A percentile compares a stretch with the other conserved stretches of the same genome.
Evolutionary conservation across 1,284 basidiomycete species (phyloP).

Genomic region (Marasmius tenuissimus): DNA sequence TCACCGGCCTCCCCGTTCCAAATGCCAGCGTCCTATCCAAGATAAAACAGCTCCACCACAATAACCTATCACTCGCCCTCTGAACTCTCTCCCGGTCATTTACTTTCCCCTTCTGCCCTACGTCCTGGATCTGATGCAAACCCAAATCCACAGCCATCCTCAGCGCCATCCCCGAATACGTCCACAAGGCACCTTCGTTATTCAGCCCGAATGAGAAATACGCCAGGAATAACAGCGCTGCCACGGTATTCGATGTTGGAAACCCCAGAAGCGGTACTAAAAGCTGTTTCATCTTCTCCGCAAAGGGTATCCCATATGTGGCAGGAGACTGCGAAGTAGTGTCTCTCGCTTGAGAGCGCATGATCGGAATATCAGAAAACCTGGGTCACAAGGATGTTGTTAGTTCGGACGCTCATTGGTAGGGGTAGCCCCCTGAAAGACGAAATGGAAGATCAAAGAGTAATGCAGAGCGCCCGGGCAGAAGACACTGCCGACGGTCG

Average conservation of each 20-base stretch:
- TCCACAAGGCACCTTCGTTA: slow-evolving; percentile 13
- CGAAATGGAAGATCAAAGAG: too few species aligned
- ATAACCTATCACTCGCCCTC: slow-evolving; percentile 4
- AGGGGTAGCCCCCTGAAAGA: too few species aligned
- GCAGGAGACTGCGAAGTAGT: slow-evolving; percentile 7
- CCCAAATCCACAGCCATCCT: slow-evolving; percentile 16
- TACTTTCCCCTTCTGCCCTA: neutral
- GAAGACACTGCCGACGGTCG: too few species aligned
- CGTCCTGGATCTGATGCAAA: slow-evolving; percentile 8
- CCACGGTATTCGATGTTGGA: slow-evolving; percentile 12
- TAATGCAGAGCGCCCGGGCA: too few species aligned
- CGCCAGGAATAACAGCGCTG: slow-evolving; percentile 11
- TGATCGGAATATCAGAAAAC: slow-evolving; percentile 9
- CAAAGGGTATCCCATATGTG: slow-evolving; percentile 14
- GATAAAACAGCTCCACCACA: slow-evolving; percentile 15
- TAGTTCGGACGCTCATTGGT: too few species aligned
- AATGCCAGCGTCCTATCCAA: slow-evolving; percentile 12
- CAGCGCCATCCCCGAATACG: slow-evolving; percentile 16
- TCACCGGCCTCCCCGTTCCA: slow-evolving; percentile 12
- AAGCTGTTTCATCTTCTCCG: slow-evolving; percentile 13
- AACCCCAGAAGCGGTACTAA: slow-evolving; percentile 11
- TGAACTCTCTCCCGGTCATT: neutral
- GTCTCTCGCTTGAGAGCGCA: slow-evolving; percentile 7
- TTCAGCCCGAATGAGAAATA: slow-evolving; percentile 15
- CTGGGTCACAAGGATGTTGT: neutral